These are phyloP conservation scores for Chrysophaeum taylorii DNA, from an alignment of 352 stramenopile species.

Conservation along the genomic window DNA sequence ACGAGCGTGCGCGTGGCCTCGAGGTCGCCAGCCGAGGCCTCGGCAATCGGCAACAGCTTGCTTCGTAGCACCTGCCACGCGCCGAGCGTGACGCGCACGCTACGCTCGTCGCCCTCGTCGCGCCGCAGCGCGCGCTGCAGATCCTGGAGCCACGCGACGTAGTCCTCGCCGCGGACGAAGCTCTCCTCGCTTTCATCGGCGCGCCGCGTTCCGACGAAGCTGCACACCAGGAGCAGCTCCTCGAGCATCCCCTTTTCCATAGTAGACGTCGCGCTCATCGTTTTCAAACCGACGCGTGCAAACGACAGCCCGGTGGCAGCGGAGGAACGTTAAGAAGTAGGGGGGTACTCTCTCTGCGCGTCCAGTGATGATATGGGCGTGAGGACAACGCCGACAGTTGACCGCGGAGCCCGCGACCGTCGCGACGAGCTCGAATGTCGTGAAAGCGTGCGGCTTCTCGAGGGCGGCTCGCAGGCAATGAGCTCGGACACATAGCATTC, in stretches of 20 bases:
- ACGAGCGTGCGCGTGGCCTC: not conserved
- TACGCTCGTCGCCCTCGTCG: not conserved
- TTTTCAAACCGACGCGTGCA: too few relatives aligned
- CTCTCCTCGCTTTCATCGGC: not conserved
- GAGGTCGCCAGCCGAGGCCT: not conserved
- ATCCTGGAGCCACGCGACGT: conserved; percentile 5
- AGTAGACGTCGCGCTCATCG: not conserved
- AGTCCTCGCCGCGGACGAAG: conserved; percentile 10
- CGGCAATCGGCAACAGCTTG: conserved; percentile 5
- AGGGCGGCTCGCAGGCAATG: too few relatives aligned
- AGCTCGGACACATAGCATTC: too few relatives aligned
- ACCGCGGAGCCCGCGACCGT: too few relatives aligned
- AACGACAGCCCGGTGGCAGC: too few relatives aligned
- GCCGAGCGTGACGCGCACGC: not conserved
- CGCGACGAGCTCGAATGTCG: too few relatives aligned
- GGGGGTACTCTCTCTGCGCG: too few relatives aligned
- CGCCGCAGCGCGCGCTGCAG: conserved; percentile 6
- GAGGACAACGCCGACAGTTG: too few relatives aligned
- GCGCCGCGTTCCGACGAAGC: not conserved
- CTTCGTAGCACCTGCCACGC: not conserved
- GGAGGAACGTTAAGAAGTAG: too few relatives aligned
- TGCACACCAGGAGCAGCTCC: conserved; percentile 10
- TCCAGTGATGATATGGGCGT: too few relatives aligned
- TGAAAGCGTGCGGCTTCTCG: too few relatives aligned
- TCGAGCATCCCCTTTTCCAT: conserved; percentile 15